phyloP scores from a whole-genome alignment of 176 grass and related monocot genomes.

The Eragrostis nindensis region DNA sequence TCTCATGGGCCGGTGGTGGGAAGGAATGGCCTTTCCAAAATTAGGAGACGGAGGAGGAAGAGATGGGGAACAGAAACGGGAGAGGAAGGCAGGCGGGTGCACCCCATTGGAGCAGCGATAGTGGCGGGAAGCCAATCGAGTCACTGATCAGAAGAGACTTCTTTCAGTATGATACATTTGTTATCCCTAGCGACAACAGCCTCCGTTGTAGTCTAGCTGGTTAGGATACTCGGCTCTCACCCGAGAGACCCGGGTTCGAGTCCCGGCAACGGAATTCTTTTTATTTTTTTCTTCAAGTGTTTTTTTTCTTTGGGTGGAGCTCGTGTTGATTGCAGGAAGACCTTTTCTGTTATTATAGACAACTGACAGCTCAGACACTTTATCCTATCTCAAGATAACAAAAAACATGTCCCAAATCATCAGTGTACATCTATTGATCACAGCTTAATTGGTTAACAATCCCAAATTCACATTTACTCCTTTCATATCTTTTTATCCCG shows the following conservation, averaged over 20 bases:
- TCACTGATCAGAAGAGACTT: background rate
- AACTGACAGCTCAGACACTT: background rate
- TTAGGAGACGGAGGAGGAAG: conserved; percentile 30
- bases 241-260: conserved; percentile 66
- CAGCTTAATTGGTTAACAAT: conserved; percentile 6
- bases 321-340: too few relatives aligned
- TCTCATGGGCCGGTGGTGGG: conserved; percentile 29
- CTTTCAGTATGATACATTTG: background rate
- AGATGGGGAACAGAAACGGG: conserved; percentile 28
- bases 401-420: background rate
- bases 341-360: too few relatives aligned
- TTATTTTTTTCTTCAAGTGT: too few relatives aligned
- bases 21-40: conserved; percentile 37
- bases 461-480: background rate
- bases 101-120: conserved; percentile 39
- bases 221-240: conserved; percentile 98
- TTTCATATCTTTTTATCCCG: conserved; percentile 18
- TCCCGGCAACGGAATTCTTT: conserved; percentile 60
- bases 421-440: conserved; percentile 22
- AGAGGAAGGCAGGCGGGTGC: background rate
- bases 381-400: background rate
- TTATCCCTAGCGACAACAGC: accelerated
- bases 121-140: conserved; percentile 33
- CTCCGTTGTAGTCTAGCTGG: conserved; percentile 71
- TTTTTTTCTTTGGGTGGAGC: background rate